Evolutionary conservation across 208 protist genomes (phyloP).

Genomic region (Phytomonas serpens): DNA sequence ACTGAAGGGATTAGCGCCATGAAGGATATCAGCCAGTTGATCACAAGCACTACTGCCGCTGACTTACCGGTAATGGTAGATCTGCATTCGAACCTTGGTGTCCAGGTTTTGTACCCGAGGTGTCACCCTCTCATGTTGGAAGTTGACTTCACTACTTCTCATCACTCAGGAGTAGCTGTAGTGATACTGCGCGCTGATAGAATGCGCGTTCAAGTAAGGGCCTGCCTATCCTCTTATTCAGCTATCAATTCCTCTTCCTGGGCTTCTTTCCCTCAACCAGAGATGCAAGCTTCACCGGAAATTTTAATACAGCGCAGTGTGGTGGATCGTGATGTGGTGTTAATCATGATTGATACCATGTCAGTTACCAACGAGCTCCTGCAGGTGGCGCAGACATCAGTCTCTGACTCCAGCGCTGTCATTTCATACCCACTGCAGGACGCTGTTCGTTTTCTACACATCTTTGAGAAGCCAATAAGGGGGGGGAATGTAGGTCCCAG

Average conservation of each 20-base stretch:
- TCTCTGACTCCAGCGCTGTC: background rate
- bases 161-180: background rate
- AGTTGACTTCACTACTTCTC: constrained; percentile 2
- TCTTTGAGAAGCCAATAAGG: background rate
- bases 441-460: background rate
- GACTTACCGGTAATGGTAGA: constrained; percentile 37
- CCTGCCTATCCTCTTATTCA: constrained; percentile 2
- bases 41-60: background rate
- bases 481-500: background rate
- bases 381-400: background rate
- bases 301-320: constrained; percentile 61
- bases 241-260: background rate
- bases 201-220: constrained; percentile 17
- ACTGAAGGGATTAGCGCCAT: background rate
- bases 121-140: constrained; percentile 51
- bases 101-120: constrained; percentile 43
- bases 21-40: background rate
- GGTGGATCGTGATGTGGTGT: constrained; percentile 29
- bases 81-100: constrained; percentile 44
- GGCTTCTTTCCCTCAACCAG: background rate
- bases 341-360: constrained; percentile 55
- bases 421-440: background rate
- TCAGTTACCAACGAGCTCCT: constrained; percentile 18
- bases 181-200: constrained; percentile 13
- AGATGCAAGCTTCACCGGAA: constrained; percentile 15